Percentiles rank a stretch among this genome's conserved stretches.
phyloP scores from a whole-genome alignment of 2,329 filamentous ascomycete species.

The Amylocarpus encephaloides region DNA sequence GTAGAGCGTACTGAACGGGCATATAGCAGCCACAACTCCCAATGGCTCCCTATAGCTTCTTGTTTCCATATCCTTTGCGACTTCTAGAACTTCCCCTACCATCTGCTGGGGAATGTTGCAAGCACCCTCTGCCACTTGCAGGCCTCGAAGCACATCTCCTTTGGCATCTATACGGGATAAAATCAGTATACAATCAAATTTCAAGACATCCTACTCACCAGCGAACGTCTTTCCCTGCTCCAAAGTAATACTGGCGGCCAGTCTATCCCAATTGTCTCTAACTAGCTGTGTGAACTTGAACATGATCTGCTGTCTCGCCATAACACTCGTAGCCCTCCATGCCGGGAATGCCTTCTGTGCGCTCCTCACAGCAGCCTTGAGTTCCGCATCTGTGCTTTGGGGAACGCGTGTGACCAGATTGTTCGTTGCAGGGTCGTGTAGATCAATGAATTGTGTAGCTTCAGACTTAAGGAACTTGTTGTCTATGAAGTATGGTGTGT shows the following conservation, averaged over 20 bases:
- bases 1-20: slow-evolving; percentile 65
- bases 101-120: slow-evolving; percentile 75
- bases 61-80: slow-evolving; percentile 87
- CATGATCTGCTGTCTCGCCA: slow-evolving; percentile 77
- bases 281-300: slow-evolving; percentile 78
- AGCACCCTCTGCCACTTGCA: slow-evolving; percentile 80
- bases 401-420: slow-evolving; percentile 78
- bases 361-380: slow-evolving; percentile 67
- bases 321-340: slow-evolving; percentile 67
- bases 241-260: slow-evolving; percentile 78
- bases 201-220: slow-evolving; percentile 17
- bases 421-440: slow-evolving; percentile 79
- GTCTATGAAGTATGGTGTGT: slow-evolving; percentile 77
- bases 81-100: slow-evolving; percentile 77
- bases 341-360: slow-evolving; percentile 68
- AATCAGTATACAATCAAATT: background rate
- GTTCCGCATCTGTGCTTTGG: slow-evolving; percentile 72
- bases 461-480: slow-evolving; percentile 68
- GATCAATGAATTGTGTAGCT: slow-evolving; percentile 67
- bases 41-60: slow-evolving; percentile 75
- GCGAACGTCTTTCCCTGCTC: slow-evolving; percentile 87
- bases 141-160: slow-evolving; percentile 73
- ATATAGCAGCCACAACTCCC: slow-evolving; percentile 76
- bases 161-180: slow-evolving; percentile 50
- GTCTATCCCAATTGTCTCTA: slow-evolving; percentile 75